Evolutionary conservation across 2,329 filamentous ascomycete genomes (phyloP).

Genomic region (Fusarium devonianum): DNA sequence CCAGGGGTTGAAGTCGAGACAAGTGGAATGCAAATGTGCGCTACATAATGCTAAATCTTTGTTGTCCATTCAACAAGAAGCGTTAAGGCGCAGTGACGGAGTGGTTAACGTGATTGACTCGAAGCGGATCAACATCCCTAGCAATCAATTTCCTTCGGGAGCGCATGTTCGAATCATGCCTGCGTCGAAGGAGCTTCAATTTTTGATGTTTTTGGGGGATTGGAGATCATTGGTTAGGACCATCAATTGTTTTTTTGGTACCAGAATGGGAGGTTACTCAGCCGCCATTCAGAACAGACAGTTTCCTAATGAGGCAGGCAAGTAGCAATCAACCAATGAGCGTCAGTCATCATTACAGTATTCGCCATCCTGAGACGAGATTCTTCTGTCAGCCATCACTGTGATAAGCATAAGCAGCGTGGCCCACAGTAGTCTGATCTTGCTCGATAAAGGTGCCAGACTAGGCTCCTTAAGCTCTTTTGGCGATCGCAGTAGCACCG

Average conservation of each 20-base stretch:
- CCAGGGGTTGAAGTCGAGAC: no score
- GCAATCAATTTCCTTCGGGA: slow-evolving; percentile 24
- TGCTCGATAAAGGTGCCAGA: no score
- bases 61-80: background rate
- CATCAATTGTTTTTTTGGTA: no score
- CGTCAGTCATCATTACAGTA: no score
- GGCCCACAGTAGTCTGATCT: no score
- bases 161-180: slow-evolving; percentile 34
- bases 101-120: slow-evolving; percentile 31
- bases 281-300: no score
- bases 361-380: no score
- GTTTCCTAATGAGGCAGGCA: no score
- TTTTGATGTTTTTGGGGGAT: background rate
- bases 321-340: background rate
- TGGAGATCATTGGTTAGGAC: no score
- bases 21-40: no score
- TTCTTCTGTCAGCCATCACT: background rate
- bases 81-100: slow-evolving; percentile 23
- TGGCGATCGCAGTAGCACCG: slow-evolving; percentile 11
- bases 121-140: no score
- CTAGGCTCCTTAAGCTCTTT: slow-evolving; percentile 1
- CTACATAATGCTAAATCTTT: no score
- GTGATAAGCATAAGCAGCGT: background rate
- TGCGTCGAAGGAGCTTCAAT: slow-evolving; percentile 17
- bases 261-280: background rate